A percentile compares a stretch with the other conserved stretches of the same genome.
These are phyloP conservation scores for Magnaporthiopsis rhizophila DNA, from an alignment of 2,329 filamentous ascomycete genomes.

Conservation along the genomic window DNA sequence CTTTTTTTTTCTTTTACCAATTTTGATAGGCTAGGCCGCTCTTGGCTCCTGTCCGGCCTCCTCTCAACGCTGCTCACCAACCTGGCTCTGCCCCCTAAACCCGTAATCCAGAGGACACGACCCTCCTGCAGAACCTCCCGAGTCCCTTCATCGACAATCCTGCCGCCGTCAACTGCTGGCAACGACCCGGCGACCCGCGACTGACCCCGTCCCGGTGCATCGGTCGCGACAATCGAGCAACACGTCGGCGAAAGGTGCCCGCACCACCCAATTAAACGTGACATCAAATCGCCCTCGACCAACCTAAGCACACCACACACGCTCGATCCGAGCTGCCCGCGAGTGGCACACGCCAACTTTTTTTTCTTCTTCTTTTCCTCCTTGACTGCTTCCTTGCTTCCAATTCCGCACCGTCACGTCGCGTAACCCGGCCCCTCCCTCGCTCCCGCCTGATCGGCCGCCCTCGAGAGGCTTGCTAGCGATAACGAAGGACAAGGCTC, in stretches of 20 bases:
- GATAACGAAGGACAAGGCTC: slow-evolving; percentile 2
- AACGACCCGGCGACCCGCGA: not conserved
- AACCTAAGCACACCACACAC: not conserved
- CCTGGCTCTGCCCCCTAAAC: not conserved
- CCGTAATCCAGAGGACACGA: slow-evolving; percentile 2
- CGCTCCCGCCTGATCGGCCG: not conserved
- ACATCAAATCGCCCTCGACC: not conserved
- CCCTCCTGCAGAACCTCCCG: not conserved
- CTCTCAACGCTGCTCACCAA: not conserved
- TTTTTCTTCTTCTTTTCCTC: not conserved
- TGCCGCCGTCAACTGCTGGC: not conserved
- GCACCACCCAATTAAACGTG: not conserved
- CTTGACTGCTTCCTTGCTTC: not conserved
- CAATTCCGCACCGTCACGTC: not conserved
- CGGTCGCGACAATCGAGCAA: slow-evolving; percentile 2
- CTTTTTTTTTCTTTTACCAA: not conserved
- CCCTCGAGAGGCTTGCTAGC: not conserved
- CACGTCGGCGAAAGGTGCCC: not conserved
- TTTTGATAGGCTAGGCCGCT: slow-evolving; percentile 4
- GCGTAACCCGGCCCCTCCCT: not conserved
- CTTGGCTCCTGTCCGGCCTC: not conserved
- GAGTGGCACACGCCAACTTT: slow-evolving; percentile 7
- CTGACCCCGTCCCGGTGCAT: not conserved
- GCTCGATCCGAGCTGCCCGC: not conserved
- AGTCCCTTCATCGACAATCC: not conserved